Conservation (phyloP, 225 moss, liverwort and hornwort genomes). For the Marchantia paleacea region DNA sequence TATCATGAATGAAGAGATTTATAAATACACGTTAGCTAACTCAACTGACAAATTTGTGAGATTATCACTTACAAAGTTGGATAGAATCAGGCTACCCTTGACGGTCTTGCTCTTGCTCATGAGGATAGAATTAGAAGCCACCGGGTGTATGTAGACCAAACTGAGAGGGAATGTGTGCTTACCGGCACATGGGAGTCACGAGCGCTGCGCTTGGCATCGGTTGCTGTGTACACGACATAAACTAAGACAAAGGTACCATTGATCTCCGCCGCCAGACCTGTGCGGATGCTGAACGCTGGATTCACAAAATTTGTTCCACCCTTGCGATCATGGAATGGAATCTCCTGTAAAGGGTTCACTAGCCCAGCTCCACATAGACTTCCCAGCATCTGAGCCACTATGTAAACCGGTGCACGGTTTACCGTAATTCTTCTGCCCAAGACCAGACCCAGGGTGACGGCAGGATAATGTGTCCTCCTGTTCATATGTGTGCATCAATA, state of each 20-base stretch:
- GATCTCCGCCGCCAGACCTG: constrained; percentile 41
- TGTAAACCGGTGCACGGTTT: constrained; percentile 28
- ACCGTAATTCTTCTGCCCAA: constrained; percentile 33
- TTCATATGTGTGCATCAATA: not conserved
- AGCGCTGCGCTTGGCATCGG: constrained; percentile 42
- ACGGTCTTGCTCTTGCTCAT: too few species aligned
- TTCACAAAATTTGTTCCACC: constrained; percentile 41
- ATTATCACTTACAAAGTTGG: too few species aligned
- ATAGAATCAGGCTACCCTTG: too few species aligned
- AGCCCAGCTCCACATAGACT: constrained; percentile 37
- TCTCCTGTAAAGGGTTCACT: constrained; percentile 33
- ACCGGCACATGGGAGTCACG: constrained; percentile 41
- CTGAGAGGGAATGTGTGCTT: too few species aligned
- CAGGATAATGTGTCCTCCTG: constrained; percentile 52
- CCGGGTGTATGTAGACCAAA: too few species aligned
- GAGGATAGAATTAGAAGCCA: too few species aligned
- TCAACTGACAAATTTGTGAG: too few species aligned
- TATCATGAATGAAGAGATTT: too few species aligned
- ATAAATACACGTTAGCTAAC: too few species aligned
- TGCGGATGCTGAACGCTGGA: constrained; percentile 25
- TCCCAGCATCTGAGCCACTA: constrained; percentile 33
- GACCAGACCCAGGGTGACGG: constrained; percentile 35
- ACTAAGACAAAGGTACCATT: constrained; percentile 46
- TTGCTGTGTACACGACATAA: constrained; percentile 39
- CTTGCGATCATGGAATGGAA: constrained; percentile 23